Evolutionary conservation across 2,329 filamentous ascomycete genomes (phyloP).

Genomic region (Didymella sp.): DNA sequence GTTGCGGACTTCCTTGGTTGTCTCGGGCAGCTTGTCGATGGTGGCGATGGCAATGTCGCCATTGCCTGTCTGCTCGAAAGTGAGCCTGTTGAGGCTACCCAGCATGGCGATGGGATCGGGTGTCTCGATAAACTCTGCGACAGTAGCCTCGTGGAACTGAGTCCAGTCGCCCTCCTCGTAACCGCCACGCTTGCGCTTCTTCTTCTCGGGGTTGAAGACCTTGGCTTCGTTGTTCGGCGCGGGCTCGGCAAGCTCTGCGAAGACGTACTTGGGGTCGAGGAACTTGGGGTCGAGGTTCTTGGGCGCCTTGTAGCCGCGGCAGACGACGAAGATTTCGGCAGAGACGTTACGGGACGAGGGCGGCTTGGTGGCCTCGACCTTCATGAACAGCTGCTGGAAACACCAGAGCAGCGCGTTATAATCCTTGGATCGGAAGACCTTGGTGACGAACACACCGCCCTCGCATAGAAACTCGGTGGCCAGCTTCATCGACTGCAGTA

Average conservation of each 20-base stretch:
- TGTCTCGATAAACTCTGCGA: constrained; percentile 93
- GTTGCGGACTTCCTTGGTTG: constrained; percentile 68
- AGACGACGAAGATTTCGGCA: constrained; percentile 98
- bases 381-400: constrained; percentile 93
- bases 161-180: constrained; percentile 96
- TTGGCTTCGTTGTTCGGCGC: constrained; percentile 96
- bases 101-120: constrained; percentile 92
- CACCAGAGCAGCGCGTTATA: constrained; percentile 97
- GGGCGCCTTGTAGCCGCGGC: constrained; percentile 91
- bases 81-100: constrained; percentile 81
- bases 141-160: constrained; percentile 86
- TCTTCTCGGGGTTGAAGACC: constrained; percentile 95
- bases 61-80: constrained; percentile 79
- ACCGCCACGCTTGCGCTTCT: constrained; percentile 96
- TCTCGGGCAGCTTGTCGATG: constrained; percentile 76
- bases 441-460: constrained; percentile 91
- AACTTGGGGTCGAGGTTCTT: constrained; percentile 93
- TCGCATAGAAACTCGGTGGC: constrained; percentile 86
- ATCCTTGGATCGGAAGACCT: constrained; percentile 96
- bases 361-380: constrained; percentile 96
- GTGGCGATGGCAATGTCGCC: constrained; percentile 84
- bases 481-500: constrained; percentile 87
- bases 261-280: constrained; percentile 86
- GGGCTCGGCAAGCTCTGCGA: constrained; percentile 85
- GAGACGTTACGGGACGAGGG: constrained; percentile 95